phyloP scores from a whole-genome alignment of 441 rosid species.

The Adansonia madagascariensis region DNA sequence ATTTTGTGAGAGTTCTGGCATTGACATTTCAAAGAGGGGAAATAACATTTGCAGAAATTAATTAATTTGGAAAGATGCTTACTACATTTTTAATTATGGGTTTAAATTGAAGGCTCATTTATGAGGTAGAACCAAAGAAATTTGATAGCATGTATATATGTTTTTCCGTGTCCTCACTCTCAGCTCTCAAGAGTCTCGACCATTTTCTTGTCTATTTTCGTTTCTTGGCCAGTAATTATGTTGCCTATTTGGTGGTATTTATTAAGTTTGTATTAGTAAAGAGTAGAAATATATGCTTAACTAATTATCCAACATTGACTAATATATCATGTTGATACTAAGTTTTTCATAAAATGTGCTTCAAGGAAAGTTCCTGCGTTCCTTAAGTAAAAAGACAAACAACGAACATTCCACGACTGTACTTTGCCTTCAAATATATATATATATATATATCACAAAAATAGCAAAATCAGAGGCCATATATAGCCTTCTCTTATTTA shows the following conservation, averaged over 20 bases:
- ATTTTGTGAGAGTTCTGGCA: background rate
- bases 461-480: background rate
- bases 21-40: background rate
- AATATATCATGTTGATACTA: too few relatives aligned
- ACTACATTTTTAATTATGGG: background rate
- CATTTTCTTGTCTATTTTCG: too few relatives aligned
- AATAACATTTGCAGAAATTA: background rate
- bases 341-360: too few relatives aligned
- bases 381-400: too few relatives aligned
- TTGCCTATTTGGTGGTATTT: too few relatives aligned
- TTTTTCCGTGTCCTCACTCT: too few relatives aligned
- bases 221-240: too few relatives aligned
- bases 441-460: too few relatives aligned
- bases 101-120: background rate
- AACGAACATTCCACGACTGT: background rate
- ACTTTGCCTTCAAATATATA: background rate
- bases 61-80: background rate
- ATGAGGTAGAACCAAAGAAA: background rate
- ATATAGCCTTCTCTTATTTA: background rate
- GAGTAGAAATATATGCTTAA: background rate
- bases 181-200: too few relatives aligned
- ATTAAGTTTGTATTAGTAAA: too few relatives aligned
- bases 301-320: background rate
- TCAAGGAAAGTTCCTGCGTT: too few relatives aligned
- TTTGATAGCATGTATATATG: background rate